phyloP scores from a whole-genome alignment of 352 stramenopile species.

The Pythium dissotocum region DNA sequence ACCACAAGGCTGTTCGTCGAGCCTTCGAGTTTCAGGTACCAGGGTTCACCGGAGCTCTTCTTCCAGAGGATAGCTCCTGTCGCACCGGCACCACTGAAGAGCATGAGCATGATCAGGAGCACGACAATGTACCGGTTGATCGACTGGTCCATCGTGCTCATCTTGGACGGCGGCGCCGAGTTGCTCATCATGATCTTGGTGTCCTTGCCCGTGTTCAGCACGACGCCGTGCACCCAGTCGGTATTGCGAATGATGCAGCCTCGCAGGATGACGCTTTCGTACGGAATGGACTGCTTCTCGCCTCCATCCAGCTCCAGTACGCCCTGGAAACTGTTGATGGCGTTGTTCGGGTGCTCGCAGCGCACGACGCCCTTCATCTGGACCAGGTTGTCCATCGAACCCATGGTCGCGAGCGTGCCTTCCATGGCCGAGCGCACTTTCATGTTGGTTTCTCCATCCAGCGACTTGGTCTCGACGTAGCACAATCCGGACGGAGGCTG shows the following conservation, averaged over 20 bases:
- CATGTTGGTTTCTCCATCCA: constrained; percentile 94
- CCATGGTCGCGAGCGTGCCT: constrained; percentile 55
- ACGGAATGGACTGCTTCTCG: constrained; percentile 63
- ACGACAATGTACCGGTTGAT: constrained; percentile 82
- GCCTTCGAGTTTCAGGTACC: constrained; percentile 55
- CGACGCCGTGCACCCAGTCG: constrained; percentile 89
- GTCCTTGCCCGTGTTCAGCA: constrained; percentile 93
- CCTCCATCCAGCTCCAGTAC: constrained; percentile 64
- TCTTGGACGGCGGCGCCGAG: constrained; percentile 77
- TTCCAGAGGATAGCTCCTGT: constrained; percentile 68
- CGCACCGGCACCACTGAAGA: constrained; percentile 63
- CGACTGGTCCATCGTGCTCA: constrained; percentile 83
- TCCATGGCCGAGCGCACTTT: constrained; percentile 88
- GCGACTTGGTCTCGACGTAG: constrained; percentile 91
- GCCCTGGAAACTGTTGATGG: constrained; percentile 91
- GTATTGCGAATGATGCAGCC: constrained; percentile 93
- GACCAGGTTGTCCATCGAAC: constrained; percentile 39
- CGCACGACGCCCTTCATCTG: constrained; percentile 60
- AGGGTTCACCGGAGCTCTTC: constrained; percentile 36
- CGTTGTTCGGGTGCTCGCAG: constrained; percentile 86
- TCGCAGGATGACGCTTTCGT: constrained; percentile 89
- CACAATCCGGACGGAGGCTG: constrained; percentile 69
- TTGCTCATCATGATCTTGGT: constrained; percentile 94
- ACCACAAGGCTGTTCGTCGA: constrained; percentile 36
- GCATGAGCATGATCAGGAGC: constrained; percentile 61